Evolutionary conservation across 176 grass and related monocot genomes (phyloP).

Genomic region (Ensete ventricosum): DNA sequence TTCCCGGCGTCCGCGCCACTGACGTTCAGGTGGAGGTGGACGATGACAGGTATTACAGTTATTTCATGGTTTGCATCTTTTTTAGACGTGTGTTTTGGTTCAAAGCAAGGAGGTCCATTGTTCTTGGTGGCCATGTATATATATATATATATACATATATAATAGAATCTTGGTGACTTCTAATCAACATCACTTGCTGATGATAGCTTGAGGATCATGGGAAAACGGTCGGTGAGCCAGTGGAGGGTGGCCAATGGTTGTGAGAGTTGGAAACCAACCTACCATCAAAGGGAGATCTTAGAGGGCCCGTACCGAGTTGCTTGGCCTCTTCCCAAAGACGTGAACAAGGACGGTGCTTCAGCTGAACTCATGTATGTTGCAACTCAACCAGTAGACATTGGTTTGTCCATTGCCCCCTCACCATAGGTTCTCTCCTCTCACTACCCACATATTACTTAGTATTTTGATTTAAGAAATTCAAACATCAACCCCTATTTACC

Average conservation of each 20-base stretch:
- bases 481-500: no score
- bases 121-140: no score
- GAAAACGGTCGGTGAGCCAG: conserved; percentile 17
- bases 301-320: conserved; percentile 29
- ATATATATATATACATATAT: neutral
- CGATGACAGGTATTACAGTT: conserved; percentile 13
- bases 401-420: no score
- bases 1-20: conserved; percentile 27
- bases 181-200: neutral
- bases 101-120: no score
- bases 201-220: conserved; percentile 26
- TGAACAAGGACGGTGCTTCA: conserved; percentile 31
- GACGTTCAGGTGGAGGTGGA: conserved; percentile 36
- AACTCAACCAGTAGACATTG: neutral
- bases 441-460: no score
- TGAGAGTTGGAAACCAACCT: neutral
- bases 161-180: neutral
- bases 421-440: no score
- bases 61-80: no score
- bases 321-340: conserved; percentile 33
- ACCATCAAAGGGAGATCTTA: conserved; percentile 29
- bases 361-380: conserved; percentile 36
- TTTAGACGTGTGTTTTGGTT: no score
- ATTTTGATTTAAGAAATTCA: no score
- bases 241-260: neutral